Evolutionary conservation across 2,329 filamentous ascomycete genomes (phyloP), one percentile per base, ranked within the genome.

Genomic region (Gyromitra esculenta): DNA sequence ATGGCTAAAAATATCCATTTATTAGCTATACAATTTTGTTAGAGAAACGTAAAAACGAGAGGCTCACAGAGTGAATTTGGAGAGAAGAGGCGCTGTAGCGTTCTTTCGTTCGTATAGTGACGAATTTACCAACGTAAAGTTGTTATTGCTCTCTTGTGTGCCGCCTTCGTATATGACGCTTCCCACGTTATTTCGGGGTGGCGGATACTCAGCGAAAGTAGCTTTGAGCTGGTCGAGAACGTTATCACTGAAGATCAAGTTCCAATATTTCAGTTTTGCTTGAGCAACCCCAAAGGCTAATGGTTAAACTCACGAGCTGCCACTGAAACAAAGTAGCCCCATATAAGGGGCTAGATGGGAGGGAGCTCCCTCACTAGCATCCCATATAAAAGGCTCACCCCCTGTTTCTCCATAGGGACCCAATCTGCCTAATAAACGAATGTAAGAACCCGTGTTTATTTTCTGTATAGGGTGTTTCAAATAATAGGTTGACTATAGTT

Each of bases 61-160:
- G 5, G 50, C 50, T n/a, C 35, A 67, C 64, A 25, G 18, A 18
- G 64, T 11, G 35, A 67, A 67, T 56, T 67, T 43, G 2, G 64
- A 57, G 18, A n/a, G 18, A 31, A 50, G 48, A 56, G 11, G n/a
- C n/a, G n/a, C n/a, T n/a, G n/a, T n/a, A n/a, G n/a, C n/a, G n/a
- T n/a, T 4, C 13, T 1, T 41, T 45, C 18, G n/a, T n/a, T 2
- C 45, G 7, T n/a, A 5, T 2, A n/a, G 15, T 9, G 45, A 1
- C 8, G n/a, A n/a, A 1, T 5, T 7, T n/a, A n/a, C 45, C 15
- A n/a, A 1, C 18, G 5, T 7, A n/a, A 7, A 7, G 18, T 18
- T 7, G 6, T 15, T 6, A 9, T 18, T 9, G 6, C 5, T 7
- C 6, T 31, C 1, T 39, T 66, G 31, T 18, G 9, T 21, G 37